phyloP scores from a whole-genome alignment of 2,329 filamentous ascomycete species.

The Hypoxylon sp. region DNA sequence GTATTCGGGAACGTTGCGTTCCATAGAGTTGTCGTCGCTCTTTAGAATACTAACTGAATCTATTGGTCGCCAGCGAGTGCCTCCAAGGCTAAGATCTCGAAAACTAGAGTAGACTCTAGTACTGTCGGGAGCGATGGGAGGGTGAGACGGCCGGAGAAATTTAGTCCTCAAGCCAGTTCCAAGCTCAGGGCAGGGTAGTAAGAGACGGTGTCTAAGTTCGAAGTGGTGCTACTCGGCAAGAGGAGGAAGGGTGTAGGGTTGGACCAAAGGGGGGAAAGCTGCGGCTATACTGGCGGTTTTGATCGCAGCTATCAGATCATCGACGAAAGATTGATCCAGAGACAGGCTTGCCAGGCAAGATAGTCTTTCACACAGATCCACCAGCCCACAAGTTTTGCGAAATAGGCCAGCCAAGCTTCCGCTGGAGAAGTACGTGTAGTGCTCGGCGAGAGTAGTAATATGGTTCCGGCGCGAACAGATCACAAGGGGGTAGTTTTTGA shows the following conservation, averaged over 20 bases:
- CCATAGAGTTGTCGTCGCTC: slow-evolving; percentile 60
- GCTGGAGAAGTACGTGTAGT: slow-evolving; percentile 42
- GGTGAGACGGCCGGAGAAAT: slow-evolving; percentile 47
- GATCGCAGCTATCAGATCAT: slow-evolving; percentile 51
- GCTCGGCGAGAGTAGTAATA: slow-evolving; percentile 41
- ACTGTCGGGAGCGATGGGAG: slow-evolving; percentile 46
- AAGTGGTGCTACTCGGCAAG: slow-evolving; percentile 46
- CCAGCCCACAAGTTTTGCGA: slow-evolving; percentile 42
- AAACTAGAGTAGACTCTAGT: slow-evolving; percentile 51
- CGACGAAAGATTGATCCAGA: slow-evolving; percentile 49
- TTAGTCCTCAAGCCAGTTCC: slow-evolving; percentile 51
- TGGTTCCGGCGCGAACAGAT: slow-evolving; percentile 40
- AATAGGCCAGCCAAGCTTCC: slow-evolving; percentile 46
- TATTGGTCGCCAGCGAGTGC: slow-evolving; percentile 49
- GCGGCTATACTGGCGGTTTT: slow-evolving; percentile 55
- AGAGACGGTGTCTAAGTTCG: slow-evolving; percentile 47
- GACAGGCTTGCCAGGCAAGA: slow-evolving; percentile 46
- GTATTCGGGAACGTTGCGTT: slow-evolving; percentile 77
- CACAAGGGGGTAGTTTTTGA: slow-evolving; percentile 41
- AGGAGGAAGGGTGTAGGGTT: slow-evolving; percentile 50
- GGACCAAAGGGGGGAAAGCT: slow-evolving; percentile 47
- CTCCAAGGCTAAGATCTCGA: slow-evolving; percentile 49
- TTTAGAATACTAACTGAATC: slow-evolving; percentile 32
- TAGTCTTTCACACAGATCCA: slow-evolving; percentile 48
- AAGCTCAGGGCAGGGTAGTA: slow-evolving; percentile 46